phyloP scores from a whole-genome alignment of 1,284 basidiomycete species.

The Pisolithus thermaeus region DNA sequence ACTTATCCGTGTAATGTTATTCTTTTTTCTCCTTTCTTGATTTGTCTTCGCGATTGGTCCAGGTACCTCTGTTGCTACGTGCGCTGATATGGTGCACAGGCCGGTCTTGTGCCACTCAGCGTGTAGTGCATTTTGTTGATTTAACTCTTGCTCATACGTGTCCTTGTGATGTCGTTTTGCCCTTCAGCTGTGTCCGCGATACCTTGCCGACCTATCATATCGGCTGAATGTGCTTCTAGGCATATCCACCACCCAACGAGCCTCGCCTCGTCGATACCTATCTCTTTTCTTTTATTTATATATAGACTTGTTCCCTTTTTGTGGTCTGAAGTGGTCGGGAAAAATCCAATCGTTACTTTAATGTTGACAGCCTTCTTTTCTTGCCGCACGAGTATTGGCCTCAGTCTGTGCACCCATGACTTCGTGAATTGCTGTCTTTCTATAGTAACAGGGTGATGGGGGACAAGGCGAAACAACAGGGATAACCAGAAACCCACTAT shows the following conservation, averaged over 20 bases:
- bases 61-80: constrained; percentile 1
- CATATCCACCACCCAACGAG: constrained; percentile 26
- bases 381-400: too few species aligned
- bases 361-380: background rate
- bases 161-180: constrained; percentile 2
- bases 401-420: too few species aligned
- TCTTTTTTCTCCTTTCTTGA: background rate
- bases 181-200: constrained; percentile 9
- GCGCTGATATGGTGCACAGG: constrained; percentile 16
- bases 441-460: too few species aligned
- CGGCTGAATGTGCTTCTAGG: constrained; percentile 18
- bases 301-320: background rate
- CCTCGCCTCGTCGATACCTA: constrained; percentile 31
- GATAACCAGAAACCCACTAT: too few species aligned
- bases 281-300: background rate
- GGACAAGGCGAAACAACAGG: too few species aligned
- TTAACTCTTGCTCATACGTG: background rate
- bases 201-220: background rate
- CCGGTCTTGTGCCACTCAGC: constrained; percentile 24
- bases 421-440: too few species aligned
- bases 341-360: background rate
- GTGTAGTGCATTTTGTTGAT: background rate
- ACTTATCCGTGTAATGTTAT: constrained; percentile 23
- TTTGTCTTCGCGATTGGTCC: background rate
- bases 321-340: background rate